Evolutionary conservation across 371 early-diverging fungal species (phyloP).

Genomic region (Apophysomyces sp.): DNA sequence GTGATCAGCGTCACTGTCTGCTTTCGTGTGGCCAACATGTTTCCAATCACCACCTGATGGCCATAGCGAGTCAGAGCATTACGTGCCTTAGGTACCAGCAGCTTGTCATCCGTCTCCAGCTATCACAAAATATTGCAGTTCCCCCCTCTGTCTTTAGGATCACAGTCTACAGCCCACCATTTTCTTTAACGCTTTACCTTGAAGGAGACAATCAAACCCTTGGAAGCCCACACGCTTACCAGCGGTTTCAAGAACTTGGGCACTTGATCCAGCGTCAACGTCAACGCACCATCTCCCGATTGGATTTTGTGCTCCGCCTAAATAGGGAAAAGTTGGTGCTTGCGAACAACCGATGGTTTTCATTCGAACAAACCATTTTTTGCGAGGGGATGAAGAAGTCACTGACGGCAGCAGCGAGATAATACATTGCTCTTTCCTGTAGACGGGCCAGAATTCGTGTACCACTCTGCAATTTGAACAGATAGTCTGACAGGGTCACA

Average conservation of each 20-base stretch:
- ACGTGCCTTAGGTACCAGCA: conserved; percentile 82
- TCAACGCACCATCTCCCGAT: conserved; percentile 81
- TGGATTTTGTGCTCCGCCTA: conserved; percentile 96
- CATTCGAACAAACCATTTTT: conserved; percentile 70
- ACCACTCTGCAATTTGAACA: conserved; percentile 83
- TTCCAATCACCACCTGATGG: conserved; percentile 97
- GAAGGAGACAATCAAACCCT: conserved; percentile 92
- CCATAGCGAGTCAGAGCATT: conserved; percentile 85
- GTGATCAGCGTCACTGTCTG: conserved; percentile 78
- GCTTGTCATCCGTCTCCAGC: conserved; percentile 89
- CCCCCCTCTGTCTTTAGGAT: too few species aligned
- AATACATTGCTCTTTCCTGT: conserved; percentile 81
- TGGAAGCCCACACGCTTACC: conserved; percentile 87
- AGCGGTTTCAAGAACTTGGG: conserved; percentile 95
- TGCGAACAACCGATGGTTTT: background rate
- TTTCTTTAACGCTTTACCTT: conserved; percentile 58
- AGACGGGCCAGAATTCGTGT: conserved; percentile 68
- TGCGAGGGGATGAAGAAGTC: conserved; percentile 94
- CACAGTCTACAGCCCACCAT: background rate
- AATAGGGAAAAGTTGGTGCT: background rate
- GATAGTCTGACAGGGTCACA: conserved; percentile 90
- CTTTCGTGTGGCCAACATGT: conserved; percentile 89
- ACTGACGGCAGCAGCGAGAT: conserved; percentile 97
- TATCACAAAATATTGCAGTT: conserved; percentile 17
- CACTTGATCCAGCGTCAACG: conserved; percentile 89